Evolutionary conservation across 257 asterid species (phyloP), one percentile per base, ranked within the genome.

Genomic region (Thymus mandschuricus): DNA sequence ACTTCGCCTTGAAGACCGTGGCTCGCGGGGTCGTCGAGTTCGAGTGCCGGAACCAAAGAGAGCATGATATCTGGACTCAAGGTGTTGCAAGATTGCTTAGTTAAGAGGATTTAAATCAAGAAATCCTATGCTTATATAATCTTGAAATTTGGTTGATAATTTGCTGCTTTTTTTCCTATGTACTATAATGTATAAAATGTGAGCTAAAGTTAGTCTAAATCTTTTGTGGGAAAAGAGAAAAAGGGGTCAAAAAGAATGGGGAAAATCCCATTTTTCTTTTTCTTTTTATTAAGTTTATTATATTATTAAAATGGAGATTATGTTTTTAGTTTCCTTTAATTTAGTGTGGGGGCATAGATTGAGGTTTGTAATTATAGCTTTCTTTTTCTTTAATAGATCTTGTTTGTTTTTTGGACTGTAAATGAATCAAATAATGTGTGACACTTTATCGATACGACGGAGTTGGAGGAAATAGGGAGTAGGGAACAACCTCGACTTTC

Each of bases 61-160:
- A 95, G 48, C 89, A 89, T 60, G 97, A 95, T 80, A 82, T 90
- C 6, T 95, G 98, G 99, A 92, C 98, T 72, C 94, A 85, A 64
- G 99, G 99, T 57, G 97, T 90, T 58, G 83, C 95, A 35, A 92
- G 98, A 79, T 78, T 95, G 70, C 89, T 92, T 52, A 41, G 70
- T 88, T 80, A 82, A 48, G 50, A 86, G 86, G 66, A 87, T 83
- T 44, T 75, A 69, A 68, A 75, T 76, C 9, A 84, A 84, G 83
- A 21, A 33, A 62, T 31, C 45, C 70, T 78, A 57, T 66, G 51
- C 31, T 21, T 35, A 60, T 35, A 60, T 60, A 79, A 68, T 75
- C 74, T 64, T 70, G 55, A 76, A 61, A 50, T 74, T 73, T 80
- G 83, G 80, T 78, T 66, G 82, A 82, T 78, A 74, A 8, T 35